Evolutionary conservation across 345 rosid species (phyloP).

Genomic region (Citrus reticulata): DNA sequence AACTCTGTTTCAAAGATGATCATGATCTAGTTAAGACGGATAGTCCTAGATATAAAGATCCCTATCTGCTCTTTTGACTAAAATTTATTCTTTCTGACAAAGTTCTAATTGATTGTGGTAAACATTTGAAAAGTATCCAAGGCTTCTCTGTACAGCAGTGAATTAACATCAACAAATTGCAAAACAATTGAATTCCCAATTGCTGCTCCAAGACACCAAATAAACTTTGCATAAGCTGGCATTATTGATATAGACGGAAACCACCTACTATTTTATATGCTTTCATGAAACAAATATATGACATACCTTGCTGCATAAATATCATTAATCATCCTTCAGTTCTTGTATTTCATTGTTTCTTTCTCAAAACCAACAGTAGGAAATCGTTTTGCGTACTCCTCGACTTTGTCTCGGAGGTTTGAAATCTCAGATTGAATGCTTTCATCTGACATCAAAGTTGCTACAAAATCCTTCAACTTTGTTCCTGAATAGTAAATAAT

Average conservation of each 20-base stretch:
- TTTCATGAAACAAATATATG: background rate
- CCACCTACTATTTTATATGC: background rate
- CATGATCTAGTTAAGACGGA: background rate
- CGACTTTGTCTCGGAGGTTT: conserved; percentile 62
- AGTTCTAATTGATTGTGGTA: background rate
- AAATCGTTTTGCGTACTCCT: conserved; percentile 77
- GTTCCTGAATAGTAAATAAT: conserved; percentile 42
- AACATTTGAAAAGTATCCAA: background rate
- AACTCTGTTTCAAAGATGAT: background rate
- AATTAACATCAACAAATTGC: background rate
- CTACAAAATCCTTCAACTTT: conserved; percentile 81
- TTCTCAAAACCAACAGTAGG: conserved; percentile 91
- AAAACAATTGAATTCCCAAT: background rate
- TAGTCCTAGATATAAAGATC: background rate
- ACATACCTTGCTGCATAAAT: conserved; percentile 22
- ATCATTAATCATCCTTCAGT: conserved; percentile 27
- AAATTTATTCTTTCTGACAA: background rate
- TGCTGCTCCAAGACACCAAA: background rate
- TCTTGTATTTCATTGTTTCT: conserved; percentile 81
- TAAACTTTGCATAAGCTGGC: background rate
- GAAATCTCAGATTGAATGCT: conserved; percentile 56
- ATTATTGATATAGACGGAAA: background rate
- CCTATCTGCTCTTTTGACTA: background rate
- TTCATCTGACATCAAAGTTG: conserved; percentile 58
- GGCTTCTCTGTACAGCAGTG: background rate